Evolutionary conservation across 805 yeast genomes (phyloP).

Genomic region (Metschnikowia corniflorae): DNA sequence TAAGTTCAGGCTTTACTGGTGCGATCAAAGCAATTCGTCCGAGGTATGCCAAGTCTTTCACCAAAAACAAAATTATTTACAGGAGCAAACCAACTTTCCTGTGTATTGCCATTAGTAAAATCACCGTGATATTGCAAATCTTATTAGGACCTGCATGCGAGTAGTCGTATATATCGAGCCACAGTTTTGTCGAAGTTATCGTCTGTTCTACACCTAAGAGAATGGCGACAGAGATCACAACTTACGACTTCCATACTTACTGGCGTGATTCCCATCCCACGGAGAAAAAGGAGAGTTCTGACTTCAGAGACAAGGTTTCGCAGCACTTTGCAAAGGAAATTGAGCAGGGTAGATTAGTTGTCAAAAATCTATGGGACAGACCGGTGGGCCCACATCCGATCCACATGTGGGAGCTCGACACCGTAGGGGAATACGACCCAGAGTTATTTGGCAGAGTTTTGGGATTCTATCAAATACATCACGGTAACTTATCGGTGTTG

Average conservation of each 20-base stretch:
- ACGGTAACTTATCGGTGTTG: slow-evolving; percentile 48
- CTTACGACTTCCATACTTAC: slow-evolving; percentile 56
- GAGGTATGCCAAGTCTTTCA: too few relatives aligned
- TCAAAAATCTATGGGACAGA: slow-evolving; percentile 43
- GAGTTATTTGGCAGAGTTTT: slow-evolving; percentile 43
- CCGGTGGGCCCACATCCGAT: slow-evolving; percentile 60
- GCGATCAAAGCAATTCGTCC: too few relatives aligned
- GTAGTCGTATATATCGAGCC: too few relatives aligned
- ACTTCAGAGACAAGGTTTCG: slow-evolving; percentile 38
- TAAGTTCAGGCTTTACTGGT: too few relatives aligned
- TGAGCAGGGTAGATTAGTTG: slow-evolving; percentile 37
- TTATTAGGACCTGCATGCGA: too few relatives aligned
- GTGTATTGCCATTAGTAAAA: too few relatives aligned
- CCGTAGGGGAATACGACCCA: slow-evolving; percentile 30
- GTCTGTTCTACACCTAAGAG: too few relatives aligned
- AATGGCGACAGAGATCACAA: slow-evolving; percentile 11
- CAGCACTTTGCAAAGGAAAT: slow-evolving; percentile 42
- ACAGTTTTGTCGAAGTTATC: too few relatives aligned
- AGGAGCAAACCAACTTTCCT: too few relatives aligned
- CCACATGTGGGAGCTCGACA: slow-evolving; percentile 56
- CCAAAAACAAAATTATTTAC: too few relatives aligned
- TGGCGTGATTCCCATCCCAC: slow-evolving; percentile 35
- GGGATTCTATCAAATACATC: slow-evolving; percentile 51
- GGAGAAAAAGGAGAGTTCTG: slow-evolving; percentile 33
- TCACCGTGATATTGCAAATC: too few relatives aligned